Percentiles rank a stretch among this genome's conserved stretches.
Evolutionary conservation across 441 rosid species (phyloP).

Genomic region (Corymbia calophylla): DNA sequence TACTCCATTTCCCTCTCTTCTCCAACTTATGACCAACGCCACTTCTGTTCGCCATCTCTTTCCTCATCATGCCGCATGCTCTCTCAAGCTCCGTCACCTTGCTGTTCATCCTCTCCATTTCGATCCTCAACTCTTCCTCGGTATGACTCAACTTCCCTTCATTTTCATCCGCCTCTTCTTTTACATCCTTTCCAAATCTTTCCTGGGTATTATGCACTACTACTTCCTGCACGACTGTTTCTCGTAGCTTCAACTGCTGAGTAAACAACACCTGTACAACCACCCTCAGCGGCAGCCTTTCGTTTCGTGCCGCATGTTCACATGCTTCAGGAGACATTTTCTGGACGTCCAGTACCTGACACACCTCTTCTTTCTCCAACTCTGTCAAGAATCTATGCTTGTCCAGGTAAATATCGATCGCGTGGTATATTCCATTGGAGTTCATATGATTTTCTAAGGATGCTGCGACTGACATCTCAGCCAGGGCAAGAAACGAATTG

Average conservation of each 20-base stretch:
- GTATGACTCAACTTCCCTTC: slow-evolving; percentile 3
- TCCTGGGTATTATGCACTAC: slow-evolving; percentile 10
- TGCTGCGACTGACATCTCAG: slow-evolving; percentile 40
- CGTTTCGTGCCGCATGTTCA: slow-evolving; percentile 65
- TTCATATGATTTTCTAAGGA: slow-evolving; percentile 33
- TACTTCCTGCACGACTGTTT: slow-evolving; percentile 22
- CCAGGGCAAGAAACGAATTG: slow-evolving; percentile 39
- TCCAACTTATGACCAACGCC: slow-evolving; percentile 12
- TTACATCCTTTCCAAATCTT: slow-evolving; percentile 10
- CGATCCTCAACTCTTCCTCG: slow-evolving; percentile 27
- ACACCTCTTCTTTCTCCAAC: slow-evolving; percentile 55
- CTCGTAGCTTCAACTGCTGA: slow-evolving; percentile 54
- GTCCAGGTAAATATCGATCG: slow-evolving; percentile 60
- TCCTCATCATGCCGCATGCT: slow-evolving; percentile 37
- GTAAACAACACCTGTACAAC: slow-evolving; percentile 47
- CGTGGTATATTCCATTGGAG: slow-evolving; percentile 70
- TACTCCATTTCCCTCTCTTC: slow-evolving; percentile 33
- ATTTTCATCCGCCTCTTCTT: slow-evolving; percentile 17
- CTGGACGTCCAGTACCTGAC: slow-evolving; percentile 49
- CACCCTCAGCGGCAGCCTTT: slow-evolving; percentile 61
- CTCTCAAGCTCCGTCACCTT: slow-evolving; percentile 51
- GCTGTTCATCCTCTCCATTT: slow-evolving; percentile 59
- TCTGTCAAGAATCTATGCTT: slow-evolving; percentile 50
- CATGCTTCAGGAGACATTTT: slow-evolving; percentile 65
- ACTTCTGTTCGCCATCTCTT: slow-evolving; percentile 24